Evolutionary conservation across 106 monocot species (phyloP), one percentile per base, ranked within the genome.

Genomic region (Platanthera guangdongensis): DNA sequence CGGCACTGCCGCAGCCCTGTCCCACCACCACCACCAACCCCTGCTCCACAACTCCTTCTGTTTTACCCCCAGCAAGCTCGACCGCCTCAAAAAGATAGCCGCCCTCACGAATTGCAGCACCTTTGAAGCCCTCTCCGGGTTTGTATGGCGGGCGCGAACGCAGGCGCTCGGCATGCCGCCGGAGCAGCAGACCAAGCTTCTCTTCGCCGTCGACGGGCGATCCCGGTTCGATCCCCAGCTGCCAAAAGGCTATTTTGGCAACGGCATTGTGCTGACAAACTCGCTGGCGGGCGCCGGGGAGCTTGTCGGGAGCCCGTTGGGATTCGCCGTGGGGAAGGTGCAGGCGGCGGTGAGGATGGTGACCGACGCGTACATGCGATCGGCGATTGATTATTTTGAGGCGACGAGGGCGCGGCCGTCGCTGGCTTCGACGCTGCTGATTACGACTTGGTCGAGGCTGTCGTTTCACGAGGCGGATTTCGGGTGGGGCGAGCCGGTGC

Each of bases 371-470:
- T 94, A 94, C 80, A 89, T 91, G 80, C 68, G 89, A 15, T 89
- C 91, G 2, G 91, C 94, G 9, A 73, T 94, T 0, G 94, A 94
- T 75, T 94, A 79, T 81, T 94, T 94, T 53, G 91, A 94, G 82
- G 63, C 78, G 50, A 94, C 91, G 48, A 76, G 89, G 46, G 81
- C 74, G 18, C 75, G 91, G 79, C 94, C 94, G 2, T 89, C 91
- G 0, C 75, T 94, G 50, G 55, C 83, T 4, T 80, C 87, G 9
- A 95, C 92, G 8, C 75, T 92, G 48, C 62, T 92, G 59, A 77
- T 95, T 51, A 92, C 95, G 0, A 89, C 95, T 0, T 95, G 95
- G 92, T 91, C 89, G 4, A 82, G 85, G 81, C 74, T 95, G 45
- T 72, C 86, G 1, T 93, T 96, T 76, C 82, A 93, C 63, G 78